phyloP scores from a whole-genome alignment of 2,329 filamentous ascomycete species.

The Bipolaris bicolor region DNA sequence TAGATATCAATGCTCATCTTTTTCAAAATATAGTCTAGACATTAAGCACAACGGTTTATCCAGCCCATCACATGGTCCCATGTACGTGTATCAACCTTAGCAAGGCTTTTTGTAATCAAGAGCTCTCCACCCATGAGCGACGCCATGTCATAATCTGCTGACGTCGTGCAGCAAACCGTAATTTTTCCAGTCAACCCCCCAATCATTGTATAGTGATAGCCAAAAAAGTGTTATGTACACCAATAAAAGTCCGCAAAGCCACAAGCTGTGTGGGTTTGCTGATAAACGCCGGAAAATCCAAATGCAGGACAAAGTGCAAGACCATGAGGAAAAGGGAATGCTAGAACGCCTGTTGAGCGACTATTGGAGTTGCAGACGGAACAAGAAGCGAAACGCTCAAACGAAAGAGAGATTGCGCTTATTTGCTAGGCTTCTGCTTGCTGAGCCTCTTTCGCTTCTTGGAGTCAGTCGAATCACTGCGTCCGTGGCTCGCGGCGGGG shows the following conservation, averaged over 20 bases:
- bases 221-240: constrained; percentile 20
- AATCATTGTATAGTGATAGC: constrained; percentile 7
- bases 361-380: constrained; percentile 3
- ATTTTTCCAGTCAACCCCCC: constrained; percentile 5
- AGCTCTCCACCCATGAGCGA: constrained; percentile 9
- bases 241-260: constrained; percentile 6
- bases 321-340: constrained; percentile 1
- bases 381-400: constrained; percentile 12
- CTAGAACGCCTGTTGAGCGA: background rate
- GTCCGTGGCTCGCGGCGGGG: constrained; percentile 27
- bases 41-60: constrained; percentile 15
- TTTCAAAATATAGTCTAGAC: constrained; percentile 4
- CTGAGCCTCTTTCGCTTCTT: constrained; percentile 47
- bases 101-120: constrained; percentile 1
- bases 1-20: constrained; percentile 8
- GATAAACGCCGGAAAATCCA: constrained; percentile 7
- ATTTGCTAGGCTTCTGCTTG: constrained; percentile 41
- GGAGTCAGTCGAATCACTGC: constrained; percentile 43
- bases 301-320: constrained; percentile 7
- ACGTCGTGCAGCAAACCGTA: constrained; percentile 3
- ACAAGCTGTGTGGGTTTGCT: constrained; percentile 7
- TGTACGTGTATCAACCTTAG: constrained; percentile 4
- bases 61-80: constrained; percentile 8
- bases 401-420: constrained; percentile 8
- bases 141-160: constrained; percentile 25